These are phyloP conservation scores for Erodium trifolium DNA, from an alignment of 441 rosid genomes.

Conservation along the genomic window DNA sequence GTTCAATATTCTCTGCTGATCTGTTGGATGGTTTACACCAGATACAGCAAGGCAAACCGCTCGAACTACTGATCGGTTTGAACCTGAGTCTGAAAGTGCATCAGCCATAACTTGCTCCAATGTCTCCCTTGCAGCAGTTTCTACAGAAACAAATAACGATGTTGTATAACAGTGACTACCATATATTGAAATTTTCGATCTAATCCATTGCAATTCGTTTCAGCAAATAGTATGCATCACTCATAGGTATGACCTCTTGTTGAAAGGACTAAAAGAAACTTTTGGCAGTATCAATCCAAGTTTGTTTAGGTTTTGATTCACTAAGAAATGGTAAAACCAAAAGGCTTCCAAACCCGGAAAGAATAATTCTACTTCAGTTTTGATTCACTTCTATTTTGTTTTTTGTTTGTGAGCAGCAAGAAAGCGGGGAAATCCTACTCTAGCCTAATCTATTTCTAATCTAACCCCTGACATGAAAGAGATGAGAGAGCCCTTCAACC, in stretches of 20 bases:
- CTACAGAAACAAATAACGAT: conserved; percentile 26
- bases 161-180: too few relatives aligned
- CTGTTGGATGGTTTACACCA: conserved; percentile 87
- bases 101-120: conserved; percentile 85
- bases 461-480: too few relatives aligned
- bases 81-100: conserved; percentile 63
- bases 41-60: conserved; percentile 92
- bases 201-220: not conserved
- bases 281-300: too few relatives aligned
- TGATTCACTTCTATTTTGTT: too few relatives aligned
- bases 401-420: too few relatives aligned
- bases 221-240: not conserved
- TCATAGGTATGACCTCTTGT: not conserved
- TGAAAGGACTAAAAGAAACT: too few relatives aligned
- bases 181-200: not conserved
- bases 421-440: too few relatives aligned
- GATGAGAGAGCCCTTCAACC: too few relatives aligned
- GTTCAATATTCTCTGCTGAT: conserved; percentile 55
- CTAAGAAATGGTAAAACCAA: not conserved
- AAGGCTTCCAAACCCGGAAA: too few relatives aligned
- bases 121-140: conserved; percentile 75
- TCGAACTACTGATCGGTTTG: conserved; percentile 57
- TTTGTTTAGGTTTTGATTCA: not conserved
- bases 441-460: too few relatives aligned
- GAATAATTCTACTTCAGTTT: too few relatives aligned